Base-by-base conservation (phyloP, 441 rosid genomes). In the Erodium moschatum region DNA sequence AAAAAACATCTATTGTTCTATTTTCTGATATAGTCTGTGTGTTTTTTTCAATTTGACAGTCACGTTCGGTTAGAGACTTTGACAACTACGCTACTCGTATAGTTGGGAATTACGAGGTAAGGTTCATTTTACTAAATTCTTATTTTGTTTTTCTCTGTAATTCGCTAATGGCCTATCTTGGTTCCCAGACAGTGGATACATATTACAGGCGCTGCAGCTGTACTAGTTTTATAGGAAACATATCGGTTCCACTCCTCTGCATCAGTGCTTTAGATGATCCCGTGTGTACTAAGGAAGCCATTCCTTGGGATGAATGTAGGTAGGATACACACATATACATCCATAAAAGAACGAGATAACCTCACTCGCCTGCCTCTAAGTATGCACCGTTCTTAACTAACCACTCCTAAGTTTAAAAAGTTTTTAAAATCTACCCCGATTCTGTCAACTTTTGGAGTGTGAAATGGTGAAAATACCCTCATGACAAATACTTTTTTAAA, bases 271-370 rank as follows among this genome's bases (percentile, higher is more conserved):
- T 92, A 69, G 94, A 92, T 77, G 97, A 92, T 81, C 98, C 98
- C 12, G 77, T 90, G 64, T 92, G 98, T 75, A 85, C 97, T 1
- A 82, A 83, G 67, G 97, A 91, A 88, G 92, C 94, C 77, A 89
- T 89, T 78, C 97, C 97, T 18, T 87, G 87, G 92, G 97, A 91
- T 79, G 97, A 91, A 80, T 91, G 97, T 78, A 82, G 96, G 97
- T 87, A 74, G 46, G 77, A 24, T n/a, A 24, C 27, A 24, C 27
- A 24, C 27, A 24, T 24, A 24, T 24, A 24, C 27, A 24, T 24
- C 27, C 27, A 24, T 24, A 24, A 24, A 24, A 24, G 27, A 24
- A 24, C 27, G 27, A 24, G 27, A 24, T n/a, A n/a, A n/a, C n/a
- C n/a, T n/a, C n/a, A n/a, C 27, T 24, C 27, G 2, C 27, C 27